Evolutionary conservation across 2,329 filamentous ascomycete genomes (phyloP).

Genomic region (Alternaria sp.): DNA sequence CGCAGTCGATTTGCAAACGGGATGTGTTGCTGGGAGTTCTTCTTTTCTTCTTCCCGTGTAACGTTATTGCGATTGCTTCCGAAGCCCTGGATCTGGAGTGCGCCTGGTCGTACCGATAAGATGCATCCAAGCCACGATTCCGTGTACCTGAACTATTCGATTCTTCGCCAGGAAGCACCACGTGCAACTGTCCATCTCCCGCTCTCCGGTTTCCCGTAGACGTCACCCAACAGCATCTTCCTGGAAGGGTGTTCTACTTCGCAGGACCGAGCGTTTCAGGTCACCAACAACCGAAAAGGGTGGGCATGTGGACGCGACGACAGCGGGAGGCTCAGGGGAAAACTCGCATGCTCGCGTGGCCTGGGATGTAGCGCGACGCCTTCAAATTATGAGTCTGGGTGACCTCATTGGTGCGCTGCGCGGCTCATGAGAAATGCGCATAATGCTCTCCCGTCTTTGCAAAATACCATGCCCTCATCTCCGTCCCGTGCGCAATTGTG

Average conservation of each 20-base stretch:
- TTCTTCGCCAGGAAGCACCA: neutral
- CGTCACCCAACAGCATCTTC: neutral
- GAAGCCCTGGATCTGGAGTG: neutral
- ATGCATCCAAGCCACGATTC: neutral
- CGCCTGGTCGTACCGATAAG: neutral
- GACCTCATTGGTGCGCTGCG: neutral
- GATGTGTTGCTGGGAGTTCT: neutral
- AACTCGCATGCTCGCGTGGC: neutral
- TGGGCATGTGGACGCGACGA: neutral
- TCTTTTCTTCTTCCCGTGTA: constrained; percentile 6
- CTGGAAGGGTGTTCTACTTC: neutral
- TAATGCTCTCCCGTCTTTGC: neutral
- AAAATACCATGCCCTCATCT: constrained; percentile 9
- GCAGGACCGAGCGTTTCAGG: neutral
- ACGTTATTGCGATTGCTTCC: neutral
- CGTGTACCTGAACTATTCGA: neutral
- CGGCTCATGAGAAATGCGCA: neutral
- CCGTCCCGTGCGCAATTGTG: constrained; percentile 3
- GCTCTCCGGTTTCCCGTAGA: neutral
- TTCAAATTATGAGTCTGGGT: neutral
- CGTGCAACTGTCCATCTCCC: neutral
- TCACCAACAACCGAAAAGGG: neutral
- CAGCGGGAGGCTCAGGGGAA: constrained; percentile 1
- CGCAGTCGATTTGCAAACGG: neutral
- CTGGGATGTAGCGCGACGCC: constrained; percentile 2